Conservation (phyloP, 108 stramenopile genomes). For the Nannochloropsis gaditana region DNA sequence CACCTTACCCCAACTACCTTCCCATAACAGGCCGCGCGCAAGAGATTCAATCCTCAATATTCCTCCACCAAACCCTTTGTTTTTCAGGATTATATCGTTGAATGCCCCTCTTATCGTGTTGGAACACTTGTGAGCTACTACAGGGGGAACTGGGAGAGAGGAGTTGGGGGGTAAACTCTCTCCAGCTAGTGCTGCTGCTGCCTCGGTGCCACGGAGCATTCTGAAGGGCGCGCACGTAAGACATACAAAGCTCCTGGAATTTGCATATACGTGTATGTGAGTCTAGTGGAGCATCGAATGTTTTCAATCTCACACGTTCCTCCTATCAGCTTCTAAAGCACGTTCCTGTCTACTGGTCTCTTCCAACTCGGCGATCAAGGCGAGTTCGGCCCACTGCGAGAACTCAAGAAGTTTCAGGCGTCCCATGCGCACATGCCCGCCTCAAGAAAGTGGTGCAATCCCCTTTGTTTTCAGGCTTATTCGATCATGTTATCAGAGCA, state of each 20-base stretch:
- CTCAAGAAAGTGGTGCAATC: no score
- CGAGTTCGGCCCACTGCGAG: no score
- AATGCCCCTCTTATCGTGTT: not conserved
- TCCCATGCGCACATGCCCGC: no score
- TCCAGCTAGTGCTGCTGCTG: not conserved
- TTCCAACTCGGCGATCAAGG: no score
- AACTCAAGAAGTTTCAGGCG: no score
- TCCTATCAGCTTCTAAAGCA: no score
- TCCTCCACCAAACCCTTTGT: not conserved
- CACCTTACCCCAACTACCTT: slow-evolving; percentile 3
- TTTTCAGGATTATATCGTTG: not conserved
- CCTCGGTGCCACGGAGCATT: not conserved
- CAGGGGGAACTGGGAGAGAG: not conserved
- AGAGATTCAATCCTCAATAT: not conserved
- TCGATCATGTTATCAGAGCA: no score
- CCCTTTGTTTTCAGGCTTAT: no score
- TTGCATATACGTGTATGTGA: no score
- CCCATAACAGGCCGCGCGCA: not conserved
- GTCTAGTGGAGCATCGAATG: no score
- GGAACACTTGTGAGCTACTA: not conserved
- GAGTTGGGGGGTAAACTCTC: not conserved
- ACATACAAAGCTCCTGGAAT: not conserved
- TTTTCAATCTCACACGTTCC: no score
- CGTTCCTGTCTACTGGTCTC: no score
- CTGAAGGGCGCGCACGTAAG: not conserved